These are phyloP conservation scores for Caryopteris hybrid DNA, from an alignment of 305 asterid genomes.

Conservation along the genomic window DNA sequence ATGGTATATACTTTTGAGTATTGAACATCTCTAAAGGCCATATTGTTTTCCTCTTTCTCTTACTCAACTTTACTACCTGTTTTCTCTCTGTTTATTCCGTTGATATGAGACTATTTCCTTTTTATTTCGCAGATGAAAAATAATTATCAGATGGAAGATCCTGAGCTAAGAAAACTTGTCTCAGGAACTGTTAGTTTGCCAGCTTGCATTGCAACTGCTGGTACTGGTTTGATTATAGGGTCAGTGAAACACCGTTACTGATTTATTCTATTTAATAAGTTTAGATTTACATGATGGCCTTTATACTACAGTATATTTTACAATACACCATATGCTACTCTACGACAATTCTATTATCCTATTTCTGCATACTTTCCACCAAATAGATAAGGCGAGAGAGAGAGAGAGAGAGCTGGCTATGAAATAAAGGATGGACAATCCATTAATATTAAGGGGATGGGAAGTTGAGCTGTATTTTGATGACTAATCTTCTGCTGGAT, in stretches of 20 bases:
- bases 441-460: too few species aligned
- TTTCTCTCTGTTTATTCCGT: neutral
- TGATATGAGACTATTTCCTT: conserved; percentile 7
- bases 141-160: conserved; percentile 46
- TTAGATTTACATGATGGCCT: neutral
- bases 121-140: conserved; percentile 59
- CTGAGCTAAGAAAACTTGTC: conserved; percentile 58
- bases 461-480: neutral
- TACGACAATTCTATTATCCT: too few species aligned
- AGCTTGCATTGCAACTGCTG: conserved; percentile 82
- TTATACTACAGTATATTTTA: too few species aligned
- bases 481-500: neutral
- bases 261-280: neutral
- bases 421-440: too few species aligned
- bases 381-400: too few species aligned
- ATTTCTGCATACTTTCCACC: neutral
- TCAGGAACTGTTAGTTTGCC: conserved; percentile 62
- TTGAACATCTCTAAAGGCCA: neutral
- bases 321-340: too few species aligned
- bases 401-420: too few species aligned
- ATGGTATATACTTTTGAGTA: neutral
- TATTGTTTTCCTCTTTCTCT: too few species aligned
- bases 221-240: conserved; percentile 78
- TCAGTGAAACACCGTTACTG: conserved; percentile 22
- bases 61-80: neutral